Evolutionary conservation across 2,329 filamentous ascomycete genomes (phyloP).

Genomic region (Pezicula rhizophila): DNA sequence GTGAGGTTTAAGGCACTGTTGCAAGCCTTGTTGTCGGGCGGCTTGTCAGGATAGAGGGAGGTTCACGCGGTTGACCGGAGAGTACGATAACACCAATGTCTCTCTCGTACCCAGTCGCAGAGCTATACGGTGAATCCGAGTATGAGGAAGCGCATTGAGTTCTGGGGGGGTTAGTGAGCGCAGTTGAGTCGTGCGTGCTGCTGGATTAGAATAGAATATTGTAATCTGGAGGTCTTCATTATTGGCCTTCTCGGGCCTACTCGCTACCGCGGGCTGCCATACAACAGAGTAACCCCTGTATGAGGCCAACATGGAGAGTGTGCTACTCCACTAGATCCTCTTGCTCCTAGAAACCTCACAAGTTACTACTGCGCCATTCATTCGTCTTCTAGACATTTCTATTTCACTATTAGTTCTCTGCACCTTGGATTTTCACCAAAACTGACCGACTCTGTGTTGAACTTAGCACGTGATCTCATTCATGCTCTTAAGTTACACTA

Average conservation of each 20-base stretch:
- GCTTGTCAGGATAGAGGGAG: slow-evolving; percentile 6
- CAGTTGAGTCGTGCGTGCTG: slow-evolving; percentile 10
- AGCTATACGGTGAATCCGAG: slow-evolving; percentile 1
- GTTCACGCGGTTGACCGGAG: slow-evolving; percentile 4
- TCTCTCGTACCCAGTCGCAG: slow-evolving; percentile 13
- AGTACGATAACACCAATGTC: slow-evolving; percentile 4
- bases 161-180: slow-evolving; percentile 4
- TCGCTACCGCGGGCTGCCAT: slow-evolving; percentile 1
- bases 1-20: slow-evolving; percentile 2
- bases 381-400: no score
- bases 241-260: no score
- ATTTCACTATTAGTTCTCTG: no score
- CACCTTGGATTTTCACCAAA: no score
- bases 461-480: no score
- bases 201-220: slow-evolving; percentile 9
- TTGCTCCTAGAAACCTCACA: no score
- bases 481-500: no score
- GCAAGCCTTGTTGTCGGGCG: slow-evolving; percentile 1
- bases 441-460: no score
- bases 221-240: slow-evolving; percentile 3
- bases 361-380: no score
- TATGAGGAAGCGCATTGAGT: slow-evolving; percentile 17
- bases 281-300: not conserved
- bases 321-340: no score
- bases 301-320: no score